These are phyloP conservation scores for Chlorella sorokiniana DNA, from an alignment of 139 green algal genomes.

Conservation along the genomic window DNA sequence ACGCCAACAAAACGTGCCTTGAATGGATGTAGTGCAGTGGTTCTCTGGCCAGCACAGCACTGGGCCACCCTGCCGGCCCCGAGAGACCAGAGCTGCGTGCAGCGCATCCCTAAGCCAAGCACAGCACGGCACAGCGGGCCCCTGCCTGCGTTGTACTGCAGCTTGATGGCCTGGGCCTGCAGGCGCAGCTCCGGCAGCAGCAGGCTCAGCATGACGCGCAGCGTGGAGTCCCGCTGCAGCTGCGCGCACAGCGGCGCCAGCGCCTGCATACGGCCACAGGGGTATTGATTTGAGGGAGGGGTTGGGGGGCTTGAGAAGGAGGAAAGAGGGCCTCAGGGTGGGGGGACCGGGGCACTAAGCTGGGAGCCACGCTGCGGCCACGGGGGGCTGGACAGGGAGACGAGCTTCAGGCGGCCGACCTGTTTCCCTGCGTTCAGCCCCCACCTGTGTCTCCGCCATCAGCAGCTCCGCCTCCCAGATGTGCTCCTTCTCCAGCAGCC, in stretches of 20 bases:
- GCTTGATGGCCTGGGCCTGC: constrained; percentile 75
- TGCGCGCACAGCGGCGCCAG: constrained; percentile 52
- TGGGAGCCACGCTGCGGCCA: too few relatives aligned
- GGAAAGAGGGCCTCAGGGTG: not conserved
- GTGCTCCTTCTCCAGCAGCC: constrained; percentile 62
- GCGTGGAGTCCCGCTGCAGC: constrained; percentile 59
- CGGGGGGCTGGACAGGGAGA: too few relatives aligned
- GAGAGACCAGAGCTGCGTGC: not conserved
- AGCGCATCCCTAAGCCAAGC: not conserved
- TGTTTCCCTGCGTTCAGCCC: too few relatives aligned
- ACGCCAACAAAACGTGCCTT: not conserved
- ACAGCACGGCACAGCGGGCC: not conserved
- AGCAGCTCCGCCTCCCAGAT: constrained; percentile 61
- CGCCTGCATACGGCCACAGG: not conserved
- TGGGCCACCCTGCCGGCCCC: too few relatives aligned
- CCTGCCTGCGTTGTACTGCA: constrained; percentile 40
- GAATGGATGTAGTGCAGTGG: too few relatives aligned
- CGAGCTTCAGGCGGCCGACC: too few relatives aligned
- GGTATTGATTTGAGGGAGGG: not conserved
- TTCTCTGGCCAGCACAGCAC: too few relatives aligned
- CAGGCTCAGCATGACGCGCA: constrained; percentile 69
- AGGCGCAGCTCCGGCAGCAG: constrained; percentile 63
- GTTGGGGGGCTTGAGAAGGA: not conserved
- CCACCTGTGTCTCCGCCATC: constrained; percentile 29
- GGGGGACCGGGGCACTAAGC: too few relatives aligned